Evolutionary conservation across 495 filamentous ascomycete genomes (phyloP), one percentile per base, ranked within the genome.

Genomic region (Elaphomyces granulatus): DNA sequence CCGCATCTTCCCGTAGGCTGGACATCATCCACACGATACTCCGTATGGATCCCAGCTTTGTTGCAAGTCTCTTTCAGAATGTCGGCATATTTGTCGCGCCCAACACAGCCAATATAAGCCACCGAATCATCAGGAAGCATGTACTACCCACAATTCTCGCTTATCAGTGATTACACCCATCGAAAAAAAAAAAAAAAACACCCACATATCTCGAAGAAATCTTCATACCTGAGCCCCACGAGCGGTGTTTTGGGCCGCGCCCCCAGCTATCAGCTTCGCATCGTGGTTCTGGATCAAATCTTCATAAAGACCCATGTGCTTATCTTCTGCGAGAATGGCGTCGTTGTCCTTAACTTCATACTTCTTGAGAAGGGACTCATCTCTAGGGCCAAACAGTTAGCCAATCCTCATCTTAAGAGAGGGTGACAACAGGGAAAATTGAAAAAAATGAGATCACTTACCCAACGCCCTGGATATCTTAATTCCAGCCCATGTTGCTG

Each of bases 241-340:
- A 50, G 92, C 90, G 41, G 88, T 88, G 75, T 99, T 99, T 64
- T 99, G 90, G 18, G 92, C 90, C 43, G 92, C 92, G 55, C 90
- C 90, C 53, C 90, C 90, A 40, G 90, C 85, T 59, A 99, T 86
- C 55, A 94, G 71, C 67, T 92, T 94, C 45, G 87, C 87, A 49
- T 87, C 74, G 55, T 74, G 79, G 70, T 82, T 79, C 48, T 80
- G 74, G 43, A 94, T 70, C 45, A 96, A 74, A 48, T 99, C 92
- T 51, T 94, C 86, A 60, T 88, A 96, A 59, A 99, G 63, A 40
- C 69, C 71, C 58, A 78, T 70, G 67, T 96, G 90, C 67, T 93
- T 80, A 39, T 81, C 74, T 60, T 92, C 86, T 20, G 88, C 88
- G 39, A 99, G 81, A 61, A 99, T 96, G 42, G 92, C 90, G 62